Conservation (phyloP, 352 stramenopile species). For the Plasmopara viticola region DNA sequence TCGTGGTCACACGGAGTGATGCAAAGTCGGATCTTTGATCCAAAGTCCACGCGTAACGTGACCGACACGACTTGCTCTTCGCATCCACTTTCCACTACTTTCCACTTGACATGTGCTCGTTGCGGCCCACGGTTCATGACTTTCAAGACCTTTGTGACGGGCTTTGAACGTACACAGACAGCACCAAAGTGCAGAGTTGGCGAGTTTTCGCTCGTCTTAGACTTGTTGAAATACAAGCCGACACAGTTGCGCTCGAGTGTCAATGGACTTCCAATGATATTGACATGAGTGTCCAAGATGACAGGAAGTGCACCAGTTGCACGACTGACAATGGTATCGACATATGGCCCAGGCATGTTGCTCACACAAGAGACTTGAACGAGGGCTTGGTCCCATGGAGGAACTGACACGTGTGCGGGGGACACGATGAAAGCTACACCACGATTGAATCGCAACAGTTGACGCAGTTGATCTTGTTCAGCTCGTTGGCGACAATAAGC, state of each 20-base stretch:
- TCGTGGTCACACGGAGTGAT: constrained; percentile 33
- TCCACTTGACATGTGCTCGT: constrained; percentile 49
- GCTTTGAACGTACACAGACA: constrained; percentile 32
- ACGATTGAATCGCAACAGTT: constrained; percentile 36
- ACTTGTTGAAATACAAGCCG: constrained; percentile 37
- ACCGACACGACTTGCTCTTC: constrained; percentile 55
- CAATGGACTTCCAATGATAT: constrained; percentile 51
- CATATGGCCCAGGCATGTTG: constrained; percentile 68
- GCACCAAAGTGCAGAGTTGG: constrained; percentile 46
- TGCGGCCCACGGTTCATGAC: constrained; percentile 69
- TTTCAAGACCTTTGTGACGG: constrained; percentile 42
- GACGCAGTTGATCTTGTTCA: constrained; percentile 39
- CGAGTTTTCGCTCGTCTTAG: constrained; percentile 7
- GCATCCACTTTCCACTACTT: constrained; percentile 36
- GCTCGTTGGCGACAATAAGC: constrained; percentile 38
- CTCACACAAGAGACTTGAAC: constrained; percentile 61
- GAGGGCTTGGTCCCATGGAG: constrained; percentile 52
- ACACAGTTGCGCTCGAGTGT: constrained; percentile 59
- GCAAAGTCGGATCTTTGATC: constrained; percentile 31
- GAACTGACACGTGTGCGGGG: constrained; percentile 30
- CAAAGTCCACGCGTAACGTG: constrained; percentile 50
- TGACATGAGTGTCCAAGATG: constrained; percentile 48
- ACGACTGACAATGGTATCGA: constrained; percentile 58
- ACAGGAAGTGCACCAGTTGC: constrained; percentile 43
- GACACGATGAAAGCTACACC: constrained; percentile 50